Evolutionary conservation across 306 rosid species (phyloP), one percentile per base, ranked within the genome.

Genomic region (Malus fusca): DNA sequence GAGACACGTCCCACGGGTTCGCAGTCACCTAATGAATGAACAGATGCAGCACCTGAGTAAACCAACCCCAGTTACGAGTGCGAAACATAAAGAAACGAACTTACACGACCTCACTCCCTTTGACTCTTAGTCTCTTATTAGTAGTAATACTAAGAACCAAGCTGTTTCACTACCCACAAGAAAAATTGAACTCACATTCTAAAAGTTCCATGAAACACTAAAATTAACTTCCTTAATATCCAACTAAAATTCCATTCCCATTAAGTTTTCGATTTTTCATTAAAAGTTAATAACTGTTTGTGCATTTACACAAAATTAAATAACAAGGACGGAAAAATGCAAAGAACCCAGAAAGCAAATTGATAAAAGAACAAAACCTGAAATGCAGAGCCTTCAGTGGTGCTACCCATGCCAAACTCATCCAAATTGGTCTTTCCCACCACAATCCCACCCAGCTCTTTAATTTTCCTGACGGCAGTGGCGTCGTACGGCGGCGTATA

Each of bases 341-440:
- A 51, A 4, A 66, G 21, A 35, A 64, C 71, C 65, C 72, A 71
- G 3, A 31, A 64, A 52, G 28, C 11, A 44, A 18, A 31, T 14
- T 25, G 48, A 51, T 12, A 65, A 55, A 30, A 7, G 56, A 69
- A 60, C 11, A 40, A 66, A 79, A 94, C 98, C 98, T 95, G 92
- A 86, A 88, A 95, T 40, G 97, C 97, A 64, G 97, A 95, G 62
- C 78, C 89, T 88, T 95, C 99, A 59, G 99, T 95, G 75, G 99
- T 89, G 76, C 97, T 92, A 0, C 99, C 99, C 99, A 95, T 95
- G 66, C 99, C 97, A 62, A 95, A 95, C 86, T 92, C 99, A 81
- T 95, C 99, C 86, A 95, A 43, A 82, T 95, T 95, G 44, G 99
- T 95, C 85, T 95, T 95, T 6, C 99, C 99, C 33, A 92, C 86